phyloP scores from a whole-genome alignment of 2,329 filamentous ascomycete species.

The Arthrobotrys sphaeroides region DNA sequence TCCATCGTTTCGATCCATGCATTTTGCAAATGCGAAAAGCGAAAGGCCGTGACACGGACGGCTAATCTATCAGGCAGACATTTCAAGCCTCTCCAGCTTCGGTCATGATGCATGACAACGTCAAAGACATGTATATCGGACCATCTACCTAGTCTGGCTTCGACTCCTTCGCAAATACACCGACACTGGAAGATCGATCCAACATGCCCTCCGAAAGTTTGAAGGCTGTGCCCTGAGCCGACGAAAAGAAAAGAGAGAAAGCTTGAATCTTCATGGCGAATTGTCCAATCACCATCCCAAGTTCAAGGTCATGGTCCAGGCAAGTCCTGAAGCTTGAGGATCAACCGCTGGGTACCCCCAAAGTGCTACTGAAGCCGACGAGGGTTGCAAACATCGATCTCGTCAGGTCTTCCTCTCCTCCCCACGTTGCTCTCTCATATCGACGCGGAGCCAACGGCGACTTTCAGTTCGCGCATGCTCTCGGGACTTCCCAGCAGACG shows the following conservation, averaged over 20 bases:
- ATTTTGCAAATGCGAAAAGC: neutral
- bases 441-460: slow-evolving; percentile 43
- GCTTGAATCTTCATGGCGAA: neutral
- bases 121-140: neutral
- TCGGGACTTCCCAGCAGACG: neutral
- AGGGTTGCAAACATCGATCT: neutral
- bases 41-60: neutral
- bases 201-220: neutral
- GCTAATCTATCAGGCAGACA: slow-evolving; percentile 36
- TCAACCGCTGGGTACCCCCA: slow-evolving; percentile 7
- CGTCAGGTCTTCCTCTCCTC: too few species aligned
- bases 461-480: slow-evolving; percentile 47
- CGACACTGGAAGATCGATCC: slow-evolving; percentile 9
- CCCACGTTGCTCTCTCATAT: slow-evolving; percentile 20
- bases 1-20: neutral
- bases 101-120: slow-evolving; percentile 13
- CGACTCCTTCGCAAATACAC: slow-evolving; percentile 13
- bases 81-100: neutral
- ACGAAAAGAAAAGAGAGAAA: neutral
- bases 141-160: slow-evolving; percentile 8
- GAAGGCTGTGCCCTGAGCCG: neutral
- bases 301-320: slow-evolving; percentile 28
- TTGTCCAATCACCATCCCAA: slow-evolving; percentile 23
- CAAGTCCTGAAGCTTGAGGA: slow-evolving; percentile 14
- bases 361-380: neutral